Conservation (phyloP, 768 basidiomycete genomes). For the Auricularia sp. region DNA sequence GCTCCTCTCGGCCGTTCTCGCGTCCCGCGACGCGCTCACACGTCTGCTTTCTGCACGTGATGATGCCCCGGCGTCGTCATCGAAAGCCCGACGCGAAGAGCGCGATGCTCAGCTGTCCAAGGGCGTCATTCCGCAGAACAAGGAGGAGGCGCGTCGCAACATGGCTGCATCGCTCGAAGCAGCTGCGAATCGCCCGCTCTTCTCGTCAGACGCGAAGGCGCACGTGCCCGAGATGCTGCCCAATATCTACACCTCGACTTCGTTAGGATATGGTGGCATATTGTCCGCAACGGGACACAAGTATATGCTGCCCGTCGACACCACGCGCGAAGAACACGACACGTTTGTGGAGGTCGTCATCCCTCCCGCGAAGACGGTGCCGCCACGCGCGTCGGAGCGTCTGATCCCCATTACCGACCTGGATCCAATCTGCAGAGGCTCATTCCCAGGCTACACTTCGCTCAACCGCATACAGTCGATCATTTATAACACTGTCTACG, state of each 20-base stretch:
- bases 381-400: constrained; percentile 60
- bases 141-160: not conserved
- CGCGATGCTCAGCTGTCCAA: not conserved
- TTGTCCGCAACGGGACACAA: constrained; percentile 64
- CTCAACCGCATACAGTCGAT: constrained; percentile 95
- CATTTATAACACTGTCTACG: constrained; percentile 85
- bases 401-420: constrained; percentile 64
- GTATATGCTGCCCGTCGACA: constrained; percentile 78
- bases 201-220: constrained; percentile 14
- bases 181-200: not conserved
- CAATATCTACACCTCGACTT: constrained; percentile 76
- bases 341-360: constrained; percentile 71
- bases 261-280: constrained; percentile 47
- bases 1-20: constrained; percentile 30
- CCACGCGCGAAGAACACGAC: constrained; percentile 54
- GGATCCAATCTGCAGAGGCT: constrained; percentile 66
- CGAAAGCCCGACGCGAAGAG: not conserved
- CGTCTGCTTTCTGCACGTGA: not conserved
- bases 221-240: constrained; percentile 56
- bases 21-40: not conserved
- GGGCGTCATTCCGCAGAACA: not conserved
- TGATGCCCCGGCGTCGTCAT: not conserved
- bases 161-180: not conserved
- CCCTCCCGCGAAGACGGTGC: constrained; percentile 73
- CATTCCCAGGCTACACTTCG: constrained; percentile 76